Conservation (phyloP, 495 filamentous ascomycete species). For the Penicillium macrosclerotiorum region DNA sequence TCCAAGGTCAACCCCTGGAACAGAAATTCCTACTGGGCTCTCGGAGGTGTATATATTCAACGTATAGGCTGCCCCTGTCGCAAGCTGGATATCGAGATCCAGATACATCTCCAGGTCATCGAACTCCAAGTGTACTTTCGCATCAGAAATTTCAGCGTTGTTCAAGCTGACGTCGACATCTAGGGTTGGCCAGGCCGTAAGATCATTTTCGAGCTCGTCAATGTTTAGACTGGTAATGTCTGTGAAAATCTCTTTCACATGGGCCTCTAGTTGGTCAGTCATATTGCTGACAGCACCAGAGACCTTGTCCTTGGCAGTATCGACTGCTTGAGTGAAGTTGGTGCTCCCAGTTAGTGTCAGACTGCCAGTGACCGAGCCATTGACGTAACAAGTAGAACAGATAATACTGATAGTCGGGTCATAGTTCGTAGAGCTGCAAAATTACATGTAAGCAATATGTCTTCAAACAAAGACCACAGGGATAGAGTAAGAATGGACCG, state of each 20-base stretch:
- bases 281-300: not conserved
- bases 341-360: slow-evolving; percentile 39
- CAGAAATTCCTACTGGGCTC: slow-evolving; percentile 37
- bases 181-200: slow-evolving; percentile 7
- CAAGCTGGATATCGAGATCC: slow-evolving; percentile 43
- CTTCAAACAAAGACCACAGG: too few relatives aligned
- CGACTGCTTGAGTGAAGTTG: slow-evolving; percentile 24
- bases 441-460: too few relatives aligned
- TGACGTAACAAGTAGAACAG: slow-evolving; percentile 52
- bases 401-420: too few relatives aligned
- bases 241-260: not conserved
- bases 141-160: slow-evolving; percentile 40
- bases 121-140: slow-evolving; percentile 43
- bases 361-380: slow-evolving; percentile 40
- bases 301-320: not conserved
- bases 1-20: slow-evolving; percentile 39
- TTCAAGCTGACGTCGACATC: slow-evolving; percentile 27
- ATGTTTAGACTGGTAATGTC: not conserved
- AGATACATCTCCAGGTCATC: slow-evolving; percentile 53
- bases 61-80: slow-evolving; percentile 42
- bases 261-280: not conserved
- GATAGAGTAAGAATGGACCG: too few relatives aligned
- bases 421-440: too few relatives aligned
- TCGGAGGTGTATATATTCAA: slow-evolving; percentile 48
- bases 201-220: too few relatives aligned